Conservation (phyloP, 2,329 filamentous ascomycete genomes). For the Aureobasidium melanogenum region DNA sequence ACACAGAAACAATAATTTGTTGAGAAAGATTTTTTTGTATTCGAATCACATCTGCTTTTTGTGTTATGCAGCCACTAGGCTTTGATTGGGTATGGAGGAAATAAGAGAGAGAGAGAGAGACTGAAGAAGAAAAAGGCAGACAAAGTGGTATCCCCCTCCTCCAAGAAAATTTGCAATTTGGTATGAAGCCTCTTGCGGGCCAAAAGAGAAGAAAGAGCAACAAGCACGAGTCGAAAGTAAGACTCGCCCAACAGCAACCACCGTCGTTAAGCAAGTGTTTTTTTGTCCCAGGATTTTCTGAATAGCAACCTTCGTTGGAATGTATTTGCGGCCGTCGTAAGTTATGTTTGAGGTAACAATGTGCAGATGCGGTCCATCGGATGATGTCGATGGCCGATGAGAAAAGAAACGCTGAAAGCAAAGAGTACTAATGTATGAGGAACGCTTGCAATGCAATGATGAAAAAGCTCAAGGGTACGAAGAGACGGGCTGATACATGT, state of each 20-base stretch:
- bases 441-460: conserved; percentile 21
- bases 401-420: conserved; percentile 10
- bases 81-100: background rate
- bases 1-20: background rate
- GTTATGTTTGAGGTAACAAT: conserved; percentile 13
- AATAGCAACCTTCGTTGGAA: background rate
- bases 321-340: conserved; percentile 5
- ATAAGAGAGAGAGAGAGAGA: background rate
- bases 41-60: conserved; percentile 8
- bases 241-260: background rate
- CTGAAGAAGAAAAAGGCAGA: background rate
- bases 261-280: background rate
- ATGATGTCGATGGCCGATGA: background rate
- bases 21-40: background rate
- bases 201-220: background rate
- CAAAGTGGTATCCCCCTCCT: background rate
- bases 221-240: conserved; percentile 2
- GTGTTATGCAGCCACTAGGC: background rate
- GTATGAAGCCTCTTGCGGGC: background rate
- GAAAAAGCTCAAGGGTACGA: conserved; percentile 14
- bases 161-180: conserved; percentile 1
- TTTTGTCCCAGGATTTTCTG: background rate
- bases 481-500: conserved; percentile 21
- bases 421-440: conserved; percentile 9
- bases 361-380: conserved; percentile 6